These are phyloP conservation scores for Clonostachys chloroleuca DNA, from an alignment of 2,329 filamentous ascomycete genomes.

Conservation along the genomic window DNA sequence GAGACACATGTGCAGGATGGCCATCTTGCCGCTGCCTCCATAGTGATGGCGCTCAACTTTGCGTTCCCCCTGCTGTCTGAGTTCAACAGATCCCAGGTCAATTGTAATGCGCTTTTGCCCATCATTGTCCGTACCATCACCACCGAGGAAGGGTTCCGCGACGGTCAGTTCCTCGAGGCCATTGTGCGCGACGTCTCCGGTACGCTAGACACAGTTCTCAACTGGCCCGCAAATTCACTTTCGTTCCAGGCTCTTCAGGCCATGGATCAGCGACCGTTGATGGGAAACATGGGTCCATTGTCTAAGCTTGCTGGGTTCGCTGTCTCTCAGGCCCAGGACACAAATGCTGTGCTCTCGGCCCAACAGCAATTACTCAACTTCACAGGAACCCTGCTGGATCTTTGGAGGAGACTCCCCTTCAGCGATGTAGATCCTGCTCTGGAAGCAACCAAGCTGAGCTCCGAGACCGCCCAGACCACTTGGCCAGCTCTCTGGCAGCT, in stretches of 20 bases:
- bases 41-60: slow-evolving; percentile 72
- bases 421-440: slow-evolving; percentile 67
- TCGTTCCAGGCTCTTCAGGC: slow-evolving; percentile 57
- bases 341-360: slow-evolving; percentile 37
- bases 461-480: slow-evolving; percentile 61
- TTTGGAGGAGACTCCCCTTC: slow-evolving; percentile 72
- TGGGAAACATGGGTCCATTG: slow-evolving; percentile 63
- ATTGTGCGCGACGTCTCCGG: slow-evolving; percentile 65
- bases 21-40: slow-evolving; percentile 38
- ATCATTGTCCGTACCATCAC: slow-evolving; percentile 64
- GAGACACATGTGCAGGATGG: slow-evolving; percentile 33
- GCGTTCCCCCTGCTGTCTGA: slow-evolving; percentile 69
- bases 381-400: slow-evolving; percentile 58
- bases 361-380: slow-evolving; percentile 65
- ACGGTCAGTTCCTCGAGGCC: slow-evolving; percentile 68
- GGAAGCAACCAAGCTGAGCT: slow-evolving; percentile 57
- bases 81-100: slow-evolving; percentile 49
- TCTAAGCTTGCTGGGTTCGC: slow-evolving; percentile 62
- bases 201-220: slow-evolving; percentile 34
- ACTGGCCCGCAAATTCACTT: slow-evolving; percentile 58
- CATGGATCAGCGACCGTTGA: slow-evolving; percentile 56
- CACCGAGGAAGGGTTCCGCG: slow-evolving; percentile 68
- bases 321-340: slow-evolving; percentile 47
- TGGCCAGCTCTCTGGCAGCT: slow-evolving; percentile 71
- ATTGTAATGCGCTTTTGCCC: slow-evolving; percentile 68